Conservation (phyloP, 257 asterid species). For the Pogostemon cablin region DNA sequence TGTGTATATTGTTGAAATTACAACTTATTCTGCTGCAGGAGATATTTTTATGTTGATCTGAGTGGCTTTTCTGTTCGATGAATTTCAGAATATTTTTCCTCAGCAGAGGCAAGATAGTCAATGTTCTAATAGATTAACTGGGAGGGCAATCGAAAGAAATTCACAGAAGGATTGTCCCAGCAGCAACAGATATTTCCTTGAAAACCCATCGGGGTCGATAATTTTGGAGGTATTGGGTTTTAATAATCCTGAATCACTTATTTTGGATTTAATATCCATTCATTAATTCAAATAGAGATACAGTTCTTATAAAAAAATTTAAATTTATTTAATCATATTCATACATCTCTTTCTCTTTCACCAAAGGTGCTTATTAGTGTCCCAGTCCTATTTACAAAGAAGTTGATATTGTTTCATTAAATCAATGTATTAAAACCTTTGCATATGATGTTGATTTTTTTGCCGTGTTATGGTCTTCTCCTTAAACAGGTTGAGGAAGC, state of each 20-base stretch:
- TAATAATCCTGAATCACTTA: background rate
- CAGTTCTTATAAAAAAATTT: constrained; percentile 5
- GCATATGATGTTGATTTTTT: constrained; percentile 19
- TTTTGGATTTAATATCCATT: background rate
- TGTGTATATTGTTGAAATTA: constrained; percentile 22
- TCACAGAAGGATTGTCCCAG: constrained; percentile 32
- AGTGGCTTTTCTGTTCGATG: constrained; percentile 22
- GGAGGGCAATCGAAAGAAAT: constrained; percentile 37
- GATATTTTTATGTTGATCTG: constrained; percentile 7
- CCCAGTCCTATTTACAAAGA: constrained; percentile 12
- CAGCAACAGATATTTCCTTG: constrained; percentile 36
- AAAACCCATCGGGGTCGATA: constrained; percentile 34
- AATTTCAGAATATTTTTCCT: constrained; percentile 37
- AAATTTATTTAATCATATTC: background rate
- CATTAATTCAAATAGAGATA: constrained; percentile 8
- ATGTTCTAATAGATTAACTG: constrained; percentile 33
- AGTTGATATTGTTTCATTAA: constrained; percentile 12
- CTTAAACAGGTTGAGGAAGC: constrained; percentile 44
- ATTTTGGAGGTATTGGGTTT: constrained; percentile 43
- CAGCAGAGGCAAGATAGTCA: constrained; percentile 35
- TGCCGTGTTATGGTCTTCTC: constrained; percentile 25
- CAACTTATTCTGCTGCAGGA: constrained; percentile 27
- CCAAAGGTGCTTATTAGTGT: background rate
- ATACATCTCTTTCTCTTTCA: background rate
- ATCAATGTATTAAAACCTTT: constrained; percentile 21